phyloP scores from a whole-genome alignment of 2,329 filamentous ascomycete genomes.

The Trichoderma atroviride region DNA sequence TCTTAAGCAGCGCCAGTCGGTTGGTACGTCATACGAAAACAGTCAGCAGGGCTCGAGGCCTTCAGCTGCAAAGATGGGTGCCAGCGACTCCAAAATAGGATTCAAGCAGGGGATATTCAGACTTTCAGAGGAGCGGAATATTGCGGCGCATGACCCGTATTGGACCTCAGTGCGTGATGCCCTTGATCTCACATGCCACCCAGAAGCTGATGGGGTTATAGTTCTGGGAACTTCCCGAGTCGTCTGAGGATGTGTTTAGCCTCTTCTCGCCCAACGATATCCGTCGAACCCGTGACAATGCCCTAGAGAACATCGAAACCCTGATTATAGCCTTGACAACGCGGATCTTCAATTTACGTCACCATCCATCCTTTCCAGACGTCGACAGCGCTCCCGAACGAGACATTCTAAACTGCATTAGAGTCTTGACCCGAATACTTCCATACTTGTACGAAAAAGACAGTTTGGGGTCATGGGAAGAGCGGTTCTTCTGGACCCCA shows the following conservation, averaged over 20 bases:
- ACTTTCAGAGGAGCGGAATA: constrained; percentile 87
- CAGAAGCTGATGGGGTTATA: constrained; percentile 43
- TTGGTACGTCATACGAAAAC: constrained; percentile 23
- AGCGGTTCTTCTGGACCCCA: constrained; percentile 87
- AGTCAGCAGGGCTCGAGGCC: constrained; percentile 29
- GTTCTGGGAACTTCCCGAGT: constrained; percentile 98
- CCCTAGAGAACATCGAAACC: constrained; percentile 86
- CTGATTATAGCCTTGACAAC: constrained; percentile 82
- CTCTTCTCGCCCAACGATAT: constrained; percentile 90
- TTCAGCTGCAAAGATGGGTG: constrained; percentile 69
- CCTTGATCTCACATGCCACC: background rate
- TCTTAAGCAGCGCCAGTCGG: constrained; percentile 23
- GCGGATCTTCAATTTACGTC: constrained; percentile 77
- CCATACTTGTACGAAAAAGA: constrained; percentile 93
- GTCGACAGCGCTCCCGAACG: constrained; percentile 79
- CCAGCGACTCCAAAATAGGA: constrained; percentile 96
- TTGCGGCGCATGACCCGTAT: constrained; percentile 84
- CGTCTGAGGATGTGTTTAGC: constrained; percentile 93
- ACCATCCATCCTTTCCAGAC: constrained; percentile 89
- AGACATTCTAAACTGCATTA: constrained; percentile 93
- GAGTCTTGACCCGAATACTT: constrained; percentile 83
- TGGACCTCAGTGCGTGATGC: constrained; percentile 79
- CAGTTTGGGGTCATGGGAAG: constrained; percentile 80
- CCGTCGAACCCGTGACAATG: constrained; percentile 80
- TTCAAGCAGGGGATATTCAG: constrained; percentile 99